These are phyloP conservation scores for Aspergillus sp. DNA, from an alignment of 2,329 filamentous ascomycete species.

Conservation along the genomic window DNA sequence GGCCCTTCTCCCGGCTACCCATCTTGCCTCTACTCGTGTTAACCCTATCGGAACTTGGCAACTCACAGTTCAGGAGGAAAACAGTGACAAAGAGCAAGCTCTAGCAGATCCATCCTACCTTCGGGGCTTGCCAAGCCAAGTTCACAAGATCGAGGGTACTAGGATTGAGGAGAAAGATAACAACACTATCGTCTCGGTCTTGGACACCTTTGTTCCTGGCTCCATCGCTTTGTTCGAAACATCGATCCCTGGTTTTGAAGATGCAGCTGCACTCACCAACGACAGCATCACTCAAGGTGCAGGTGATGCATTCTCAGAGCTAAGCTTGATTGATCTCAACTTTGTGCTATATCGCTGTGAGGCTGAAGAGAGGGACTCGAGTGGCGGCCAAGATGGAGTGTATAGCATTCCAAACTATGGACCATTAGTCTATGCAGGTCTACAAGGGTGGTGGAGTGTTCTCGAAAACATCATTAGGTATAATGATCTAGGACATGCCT, in stretches of 20 bases:
- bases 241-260: conserved; percentile 87
- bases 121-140: conserved; percentile 80
- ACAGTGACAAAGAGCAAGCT: conserved; percentile 68
- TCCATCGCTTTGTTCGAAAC: conserved; percentile 96
- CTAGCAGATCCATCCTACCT: conserved; percentile 72
- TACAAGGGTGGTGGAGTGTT: conserved; percentile 99
- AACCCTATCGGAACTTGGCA: conserved; percentile 89
- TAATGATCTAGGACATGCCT: conserved; percentile 89
- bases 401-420: conserved; percentile 87
- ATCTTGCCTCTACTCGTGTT: conserved; percentile 80
- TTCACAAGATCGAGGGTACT: conserved; percentile 74
- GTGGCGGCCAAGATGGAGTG: conserved; percentile 78
- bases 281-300: conserved; percentile 79
- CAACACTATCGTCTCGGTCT: conserved; percentile 78
- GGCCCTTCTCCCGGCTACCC: conserved; percentile 76
- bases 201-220: conserved; percentile 85
- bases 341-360: conserved; percentile 90
- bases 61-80: conserved; percentile 81
- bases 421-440: conserved; percentile 85
- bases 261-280: conserved; percentile 79
- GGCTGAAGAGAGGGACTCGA: conserved; percentile 81
- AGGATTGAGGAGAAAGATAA: conserved; percentile 72
- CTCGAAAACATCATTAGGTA: conserved; percentile 81
- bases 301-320: conserved; percentile 73
- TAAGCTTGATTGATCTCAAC: conserved; percentile 83